Base-by-base conservation (phyloP, 495 filamentous ascomycete genomes). In the Neurospora tetraspora region DNA sequence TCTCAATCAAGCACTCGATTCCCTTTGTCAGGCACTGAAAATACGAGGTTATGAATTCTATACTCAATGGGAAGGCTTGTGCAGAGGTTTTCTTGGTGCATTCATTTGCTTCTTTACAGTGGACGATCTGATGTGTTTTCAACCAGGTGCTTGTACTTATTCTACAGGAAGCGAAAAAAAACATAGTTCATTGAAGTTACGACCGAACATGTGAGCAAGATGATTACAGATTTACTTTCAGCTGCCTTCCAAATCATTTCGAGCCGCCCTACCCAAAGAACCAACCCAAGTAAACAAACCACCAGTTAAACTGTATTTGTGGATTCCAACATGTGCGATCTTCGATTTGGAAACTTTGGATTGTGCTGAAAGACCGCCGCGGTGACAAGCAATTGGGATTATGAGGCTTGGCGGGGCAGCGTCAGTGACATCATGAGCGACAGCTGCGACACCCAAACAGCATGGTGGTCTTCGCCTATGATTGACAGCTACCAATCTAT, bases 1-100 rank as follows among this genome's bases (percentile, higher is more conserved):
- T 76, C 78, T 82, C 81, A 82, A 82, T 82, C 77, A 78, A 86
- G 83, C 82, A 85, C 83, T 83, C 83, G 80, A 84, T 85, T 85
- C 82, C 81, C 80, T 85, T 86, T 82, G 79, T 82, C 74, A 65
- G 53, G 53, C 53, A 65, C 53, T 65, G 14, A 65, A 65, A 65
- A 65, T 65, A 65, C 53, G 53, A 65, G 53, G 53, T 65, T 65
- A 65, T 9, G 53, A 65, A 65, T 65, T 65, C 27, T 65, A 65
- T 3, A 65, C 27, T 18, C 6, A 65, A 36, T 18, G 53, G 53
- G 31, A 65, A 65, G 27, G 53, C 53, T 34, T 34, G 53, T 65
- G 23, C 27, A 65, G 5, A 65, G 53, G 53, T 31, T 65, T 34
- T 18, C 53, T 16, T 4, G 6, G 27, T 65, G 53, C 53, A 2